Evolutionary conservation across 345 rosid species (phyloP), one percentile per base, ranked within the genome.

Genomic region (Diplotaxis tenuifolia): DNA sequence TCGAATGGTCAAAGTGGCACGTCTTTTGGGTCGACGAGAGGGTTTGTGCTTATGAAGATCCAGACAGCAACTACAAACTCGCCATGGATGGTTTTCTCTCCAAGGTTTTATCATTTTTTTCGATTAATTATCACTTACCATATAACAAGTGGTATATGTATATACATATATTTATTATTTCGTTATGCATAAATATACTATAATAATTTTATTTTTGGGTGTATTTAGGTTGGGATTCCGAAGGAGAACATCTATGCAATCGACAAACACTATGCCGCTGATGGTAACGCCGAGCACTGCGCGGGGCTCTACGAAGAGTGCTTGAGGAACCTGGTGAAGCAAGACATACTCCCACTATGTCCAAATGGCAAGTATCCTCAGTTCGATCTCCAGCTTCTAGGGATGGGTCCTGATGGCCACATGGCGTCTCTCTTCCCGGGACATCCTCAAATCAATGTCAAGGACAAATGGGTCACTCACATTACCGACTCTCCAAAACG

Each of bases 1-100:
- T 93, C 27, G 96, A 93, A 36, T 93, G 98, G 98, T 85, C 86
- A 29, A 87, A 84, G 59, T 93, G 98, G 94, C 90, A 86, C 23
- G 88, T 93, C 21, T 89, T 93, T 64, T 91, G 98, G 97, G 91
- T 86, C 38, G 97, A 93, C 11, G 97, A 93, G 81, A 86, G 92
- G 69, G 96, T 91, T 67, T 91, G 90, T 62, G 88, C 92, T 0
- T 88, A 83, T 79, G 83, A 86, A 71, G 92, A 91, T 65, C 83
- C 61, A 9, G 82, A 93, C 78, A 89, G 97, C 49, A 93, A 93
- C 83, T 93, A 90, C 76, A 89, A 85, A 82, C 88, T 86, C 20
- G 97, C 98, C 9, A 77, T 68, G 53, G 87, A 89, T 63, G 84
- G 87, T 1, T 89, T 93, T 59, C 96, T 93, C 60, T 83, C 88